Evolutionary conservation across 2,329 filamentous ascomycete genomes (phyloP).

Genomic region (Fusarium scirpi): DNA sequence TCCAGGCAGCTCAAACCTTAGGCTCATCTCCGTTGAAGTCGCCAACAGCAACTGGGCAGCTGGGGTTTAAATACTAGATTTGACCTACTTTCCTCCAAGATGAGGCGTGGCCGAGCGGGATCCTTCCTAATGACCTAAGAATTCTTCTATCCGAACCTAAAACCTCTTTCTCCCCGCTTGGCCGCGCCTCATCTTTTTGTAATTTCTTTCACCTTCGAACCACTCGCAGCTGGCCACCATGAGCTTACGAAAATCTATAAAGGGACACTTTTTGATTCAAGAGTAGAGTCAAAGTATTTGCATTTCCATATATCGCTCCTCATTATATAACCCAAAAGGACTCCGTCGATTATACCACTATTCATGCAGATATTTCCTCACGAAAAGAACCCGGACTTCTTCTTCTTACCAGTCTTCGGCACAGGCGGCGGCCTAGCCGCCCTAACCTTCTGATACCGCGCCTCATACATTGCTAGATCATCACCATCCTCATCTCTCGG

Average conservation of each 20-base stretch:
- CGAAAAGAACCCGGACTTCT: too few relatives aligned
- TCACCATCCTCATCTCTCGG: slow-evolving; percentile 10
- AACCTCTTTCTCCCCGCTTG: background rate
- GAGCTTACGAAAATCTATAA: too few relatives aligned
- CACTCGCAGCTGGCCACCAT: too few relatives aligned
- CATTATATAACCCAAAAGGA: too few relatives aligned
- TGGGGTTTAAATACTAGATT: background rate
- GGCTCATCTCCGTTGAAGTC: background rate
- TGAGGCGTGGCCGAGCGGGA: background rate
- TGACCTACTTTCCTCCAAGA: background rate
- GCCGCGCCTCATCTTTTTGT: background rate
- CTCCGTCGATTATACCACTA: too few relatives aligned
- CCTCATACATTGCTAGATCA: slow-evolving; percentile 7
- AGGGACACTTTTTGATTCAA: too few relatives aligned
- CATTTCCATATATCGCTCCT: too few relatives aligned
- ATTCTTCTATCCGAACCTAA: background rate
- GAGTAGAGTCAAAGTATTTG: too few relatives aligned
- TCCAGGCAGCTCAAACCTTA: background rate
- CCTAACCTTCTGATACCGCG: background rate
- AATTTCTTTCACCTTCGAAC: background rate
- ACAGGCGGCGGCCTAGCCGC: too few relatives aligned
- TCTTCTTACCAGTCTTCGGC: too few relatives aligned
- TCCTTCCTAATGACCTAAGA: background rate
- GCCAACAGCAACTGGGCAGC: background rate
- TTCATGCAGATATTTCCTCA: too few relatives aligned